phyloP scores from a whole-genome alignment of 106 monocot genomes.

The Allium sativum region DNA sequence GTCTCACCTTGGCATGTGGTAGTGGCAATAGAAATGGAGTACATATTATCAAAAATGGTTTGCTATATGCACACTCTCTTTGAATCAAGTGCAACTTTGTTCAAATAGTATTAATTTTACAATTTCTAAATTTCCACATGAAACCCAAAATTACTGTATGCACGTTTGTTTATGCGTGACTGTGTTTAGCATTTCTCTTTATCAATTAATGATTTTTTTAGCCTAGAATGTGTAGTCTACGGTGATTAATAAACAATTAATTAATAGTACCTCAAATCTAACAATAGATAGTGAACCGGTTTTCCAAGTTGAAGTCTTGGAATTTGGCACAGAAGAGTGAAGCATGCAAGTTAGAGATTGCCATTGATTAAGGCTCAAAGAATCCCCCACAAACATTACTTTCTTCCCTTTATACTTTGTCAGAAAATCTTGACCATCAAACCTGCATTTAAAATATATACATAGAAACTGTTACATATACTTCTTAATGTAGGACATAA shows the following conservation, averaged over 20 bases:
- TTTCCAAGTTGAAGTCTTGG: constrained; percentile 15
- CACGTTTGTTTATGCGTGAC: background rate
- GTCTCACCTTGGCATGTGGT: background rate
- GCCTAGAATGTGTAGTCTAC: background rate
- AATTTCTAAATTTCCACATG: background rate
- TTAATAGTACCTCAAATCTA: constrained; percentile 43
- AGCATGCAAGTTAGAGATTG: constrained; percentile 73
- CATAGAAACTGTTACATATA: background rate
- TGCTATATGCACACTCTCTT: too few species aligned
- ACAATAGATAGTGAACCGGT: constrained; percentile 28
- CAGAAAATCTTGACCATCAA: constrained; percentile 40
- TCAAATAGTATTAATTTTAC: background rate
- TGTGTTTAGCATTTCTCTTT: background rate
- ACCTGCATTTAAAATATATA: constrained; percentile 14
- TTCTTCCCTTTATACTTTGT: constrained; percentile 46
- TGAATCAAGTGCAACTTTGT: too few species aligned
- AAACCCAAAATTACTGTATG: background rate
- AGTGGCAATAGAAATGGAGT: too few species aligned
- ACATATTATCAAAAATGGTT: too few species aligned
- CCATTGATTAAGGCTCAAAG: constrained; percentile 73
- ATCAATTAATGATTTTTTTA: background rate
- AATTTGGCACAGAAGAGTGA: constrained; percentile 50
- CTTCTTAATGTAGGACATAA: too few species aligned
- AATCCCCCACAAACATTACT: constrained; percentile 93
- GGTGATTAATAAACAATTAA: background rate